Evolutionary conservation across 257 asterid genomes (phyloP).

Genomic region (Petunia secreta): DNA sequence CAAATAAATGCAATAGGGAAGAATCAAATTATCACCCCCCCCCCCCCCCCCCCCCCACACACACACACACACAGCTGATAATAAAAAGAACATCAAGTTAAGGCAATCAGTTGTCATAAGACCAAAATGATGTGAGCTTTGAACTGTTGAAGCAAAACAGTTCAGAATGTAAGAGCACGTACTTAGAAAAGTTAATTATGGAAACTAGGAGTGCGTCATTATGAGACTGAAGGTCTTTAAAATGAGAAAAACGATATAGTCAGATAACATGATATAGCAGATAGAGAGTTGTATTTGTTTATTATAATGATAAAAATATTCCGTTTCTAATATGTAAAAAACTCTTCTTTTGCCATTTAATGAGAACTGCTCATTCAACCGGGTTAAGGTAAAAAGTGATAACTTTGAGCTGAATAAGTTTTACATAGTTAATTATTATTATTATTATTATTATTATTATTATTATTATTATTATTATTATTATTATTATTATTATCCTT

Average conservation of each 20-base stretch:
- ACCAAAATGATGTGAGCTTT: neutral
- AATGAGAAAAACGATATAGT: neutral
- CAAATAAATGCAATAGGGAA: neutral
- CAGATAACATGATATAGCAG: neutral
- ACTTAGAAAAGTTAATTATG: neutral
- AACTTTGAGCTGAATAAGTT: neutral
- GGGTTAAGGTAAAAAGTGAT: neutral
- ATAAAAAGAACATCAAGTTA: slow-evolving; percentile 1
- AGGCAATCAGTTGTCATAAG: neutral
- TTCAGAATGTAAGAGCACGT: slow-evolving; percentile 3
- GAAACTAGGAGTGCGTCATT: neutral
- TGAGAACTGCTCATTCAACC: neutral
- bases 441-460: too few species aligned
- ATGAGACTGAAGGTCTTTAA: neutral
- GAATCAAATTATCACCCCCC: neutral
- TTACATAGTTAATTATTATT: neutral
- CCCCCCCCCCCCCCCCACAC: too few species aligned
- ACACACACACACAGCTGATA: neutral
- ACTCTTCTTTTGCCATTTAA: neutral
- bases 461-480: too few species aligned
- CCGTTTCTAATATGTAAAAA: neutral
- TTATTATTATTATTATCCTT: too few species aligned
- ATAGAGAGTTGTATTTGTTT: neutral
- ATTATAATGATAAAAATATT: neutral
- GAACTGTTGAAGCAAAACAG: neutral